Conservation (phyloP, 192 early-diverging fungal species). For the Tieghemiomyces parasiticus region DNA sequence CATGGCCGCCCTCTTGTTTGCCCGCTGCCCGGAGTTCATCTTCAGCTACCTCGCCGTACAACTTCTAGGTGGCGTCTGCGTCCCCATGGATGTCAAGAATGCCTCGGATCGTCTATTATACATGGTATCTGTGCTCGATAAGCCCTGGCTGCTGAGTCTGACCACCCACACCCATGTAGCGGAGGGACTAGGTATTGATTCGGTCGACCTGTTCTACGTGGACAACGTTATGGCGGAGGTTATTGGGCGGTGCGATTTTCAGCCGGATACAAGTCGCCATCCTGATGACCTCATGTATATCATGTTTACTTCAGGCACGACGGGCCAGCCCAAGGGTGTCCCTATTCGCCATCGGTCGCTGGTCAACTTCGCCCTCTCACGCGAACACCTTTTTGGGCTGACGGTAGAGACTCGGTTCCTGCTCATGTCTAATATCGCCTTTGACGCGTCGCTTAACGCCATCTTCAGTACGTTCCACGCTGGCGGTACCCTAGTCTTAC, state of each 20-base stretch:
- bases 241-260: neutral
- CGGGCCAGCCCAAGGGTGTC: constrained; percentile 18
- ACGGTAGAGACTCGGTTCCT: neutral
- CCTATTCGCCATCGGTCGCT: constrained; percentile 16
- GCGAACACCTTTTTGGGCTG: neutral
- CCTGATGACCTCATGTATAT: neutral
- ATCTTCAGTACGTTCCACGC: constrained; percentile 7
- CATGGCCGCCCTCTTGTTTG: too few species aligned
- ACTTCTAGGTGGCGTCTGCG: too few species aligned
- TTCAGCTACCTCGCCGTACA: too few species aligned
- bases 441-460: constrained; percentile 12
- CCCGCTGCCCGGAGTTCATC: too few species aligned
- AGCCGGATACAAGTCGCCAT: neutral
- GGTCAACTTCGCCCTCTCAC: constrained; percentile 9
- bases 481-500: constrained; percentile 11
- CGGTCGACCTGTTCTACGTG: neutral
- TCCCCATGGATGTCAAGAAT: too few species aligned
- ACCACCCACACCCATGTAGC: neutral
- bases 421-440: constrained; percentile 12
- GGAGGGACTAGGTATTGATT: neutral
- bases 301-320: constrained; percentile 15
- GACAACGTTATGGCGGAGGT: neutral
- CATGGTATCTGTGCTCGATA: neutral
- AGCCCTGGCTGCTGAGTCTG: neutral
- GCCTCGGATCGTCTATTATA: too few species aligned